These are phyloP conservation scores for Aphanomyces euteiches DNA, from an alignment of 352 stramenopile species.

Conservation along the genomic window DNA sequence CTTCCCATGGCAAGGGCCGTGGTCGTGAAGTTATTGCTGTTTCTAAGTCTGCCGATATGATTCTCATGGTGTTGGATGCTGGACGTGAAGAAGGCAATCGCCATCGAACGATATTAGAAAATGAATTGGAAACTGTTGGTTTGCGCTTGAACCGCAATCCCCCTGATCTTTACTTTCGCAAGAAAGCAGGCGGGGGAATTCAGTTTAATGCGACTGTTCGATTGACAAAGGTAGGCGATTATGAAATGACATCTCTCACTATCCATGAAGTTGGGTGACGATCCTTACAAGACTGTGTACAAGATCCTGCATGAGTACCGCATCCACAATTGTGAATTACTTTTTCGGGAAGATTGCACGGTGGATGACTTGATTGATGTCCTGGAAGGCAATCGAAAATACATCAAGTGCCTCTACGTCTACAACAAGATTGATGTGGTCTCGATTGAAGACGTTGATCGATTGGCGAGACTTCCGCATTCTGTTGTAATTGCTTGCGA, in stretches of 20 bases:
- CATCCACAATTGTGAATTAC: constrained; percentile 96
- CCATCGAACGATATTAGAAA: constrained; percentile 95
- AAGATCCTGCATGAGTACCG: constrained; percentile 95
- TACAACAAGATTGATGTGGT: constrained; percentile 99
- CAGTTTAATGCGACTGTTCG: constrained; percentile 95
- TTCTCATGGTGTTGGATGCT: constrained; percentile 99
- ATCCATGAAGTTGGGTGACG: constrained; percentile 62
- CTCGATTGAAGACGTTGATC: constrained; percentile 98
- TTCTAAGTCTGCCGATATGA: constrained; percentile 97
- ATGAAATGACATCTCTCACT: constrained; percentile 31
- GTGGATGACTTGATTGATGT: constrained; percentile 99
- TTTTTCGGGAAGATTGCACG: constrained; percentile 96
- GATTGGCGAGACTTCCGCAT: constrained; percentile 93
- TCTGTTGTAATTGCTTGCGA: constrained; percentile 95
- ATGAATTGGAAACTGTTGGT: constrained; percentile 97
- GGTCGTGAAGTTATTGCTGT: constrained; percentile 99
- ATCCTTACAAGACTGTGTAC: constrained; percentile 86
- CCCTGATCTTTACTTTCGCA: constrained; percentile 95
- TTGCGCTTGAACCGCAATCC: constrained; percentile 96
- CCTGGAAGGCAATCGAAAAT: constrained; percentile 98
- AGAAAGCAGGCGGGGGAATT: constrained; percentile 92
- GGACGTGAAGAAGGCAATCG: constrained; percentile 97
- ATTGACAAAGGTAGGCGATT: constrained; percentile 87
- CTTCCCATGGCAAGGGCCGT: constrained; percentile 95
- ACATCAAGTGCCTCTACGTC: constrained; percentile 99